phyloP scores from a whole-genome alignment of 768 basidiomycete species.

The Macrolepiota dolichaula region DNA sequence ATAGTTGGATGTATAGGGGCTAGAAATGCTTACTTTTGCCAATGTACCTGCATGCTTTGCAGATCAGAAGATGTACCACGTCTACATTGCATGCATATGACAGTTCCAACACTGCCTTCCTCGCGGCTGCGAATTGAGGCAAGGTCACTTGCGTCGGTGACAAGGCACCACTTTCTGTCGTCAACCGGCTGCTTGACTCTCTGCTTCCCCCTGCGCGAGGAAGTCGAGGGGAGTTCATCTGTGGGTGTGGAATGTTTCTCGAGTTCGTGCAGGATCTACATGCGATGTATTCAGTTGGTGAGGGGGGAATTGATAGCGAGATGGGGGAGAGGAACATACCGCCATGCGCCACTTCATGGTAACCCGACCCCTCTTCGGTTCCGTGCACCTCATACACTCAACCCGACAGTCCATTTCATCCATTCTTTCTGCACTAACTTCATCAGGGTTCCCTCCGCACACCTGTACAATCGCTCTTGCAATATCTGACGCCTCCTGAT shows the following conservation, averaged over 20 bases:
- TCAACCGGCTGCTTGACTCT: constrained; percentile 8
- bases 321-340: constrained; percentile 18
- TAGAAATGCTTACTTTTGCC: neutral
- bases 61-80: neutral
- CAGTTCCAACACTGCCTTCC: neutral
- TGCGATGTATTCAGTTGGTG: neutral
- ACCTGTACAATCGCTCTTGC: constrained; percentile 20
- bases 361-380: constrained; percentile 15
- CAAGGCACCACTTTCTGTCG: neutral
- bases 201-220: neutral
- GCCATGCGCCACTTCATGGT: constrained; percentile 31
- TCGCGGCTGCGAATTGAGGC: neutral
- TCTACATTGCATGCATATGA: neutral
- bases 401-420: constrained; percentile 22
- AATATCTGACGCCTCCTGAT: constrained; percentile 23
- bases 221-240: neutral
- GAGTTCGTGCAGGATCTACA: constrained; percentile 26
- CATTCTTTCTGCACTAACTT: constrained; percentile 19
- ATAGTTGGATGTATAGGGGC: neutral
- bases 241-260: constrained; percentile 20
- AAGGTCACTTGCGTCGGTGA: neutral
- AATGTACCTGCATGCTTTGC: neutral
- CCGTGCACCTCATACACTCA: constrained; percentile 28
- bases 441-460: constrained; percentile 25
- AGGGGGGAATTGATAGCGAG: neutral